Evolutionary conservation across 305 asterid species (phyloP), one percentile per base, ranked within the genome.

Genomic region (Fraxinus greggii): DNA sequence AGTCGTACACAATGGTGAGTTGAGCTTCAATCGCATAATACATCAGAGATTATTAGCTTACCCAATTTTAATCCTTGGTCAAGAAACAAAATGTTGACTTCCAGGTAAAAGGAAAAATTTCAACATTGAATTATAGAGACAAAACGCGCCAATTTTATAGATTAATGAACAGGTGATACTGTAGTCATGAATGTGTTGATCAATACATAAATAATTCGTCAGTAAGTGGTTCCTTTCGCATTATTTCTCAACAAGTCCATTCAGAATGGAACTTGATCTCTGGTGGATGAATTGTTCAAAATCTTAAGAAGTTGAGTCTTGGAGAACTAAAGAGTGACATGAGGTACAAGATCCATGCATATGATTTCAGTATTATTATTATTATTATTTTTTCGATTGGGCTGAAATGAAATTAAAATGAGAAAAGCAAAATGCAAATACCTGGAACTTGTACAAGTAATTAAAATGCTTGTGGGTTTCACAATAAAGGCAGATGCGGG

Each of bases 381-480:
- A 33, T 73, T 72, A 38, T 79, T 33, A 28, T 75, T 73, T 45
- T 78, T 32, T 70, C 42, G 38, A 76, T 73, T 19, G 51, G 65
- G 56, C 72, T 21, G 70, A 74, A 86, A 84, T 76, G 81, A 81
- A 84, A 73, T 79, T 56, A 82, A 80, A 84, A 79, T 73, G 77
- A 84, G 73, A 72, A 82, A 83, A 78, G 72, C 28, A 79, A 80
- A 72, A 75, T 54, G 79, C 85, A 80, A 81, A 72, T 86, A 92
- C 98, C 97, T 92, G 99, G 87, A 94, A 96, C 90, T 89, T 90
- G 94, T 94, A 93, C 87, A 96, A 88, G 89, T 86, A 94, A 84
- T 94, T 96, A 87, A 93, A 96, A 88, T 96, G 95, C 85, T 92
- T 96, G 84, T 96, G 98, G 78, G 91, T 94, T 92, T 96, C 98